These are phyloP conservation scores for Dipteronia sinensis DNA, from an alignment of 345 rosid genomes.

Conservation along the genomic window DNA sequence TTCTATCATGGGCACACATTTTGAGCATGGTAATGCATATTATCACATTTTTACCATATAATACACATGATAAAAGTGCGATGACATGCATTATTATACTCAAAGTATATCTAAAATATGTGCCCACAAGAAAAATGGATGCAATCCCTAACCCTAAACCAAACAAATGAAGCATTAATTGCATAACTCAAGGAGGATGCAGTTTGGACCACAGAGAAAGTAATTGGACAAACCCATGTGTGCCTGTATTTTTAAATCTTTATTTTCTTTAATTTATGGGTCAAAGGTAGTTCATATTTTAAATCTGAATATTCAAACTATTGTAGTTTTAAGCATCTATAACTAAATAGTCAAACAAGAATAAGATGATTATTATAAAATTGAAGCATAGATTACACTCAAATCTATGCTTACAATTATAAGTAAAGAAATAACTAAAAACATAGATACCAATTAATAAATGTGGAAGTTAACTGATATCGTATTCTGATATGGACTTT, in stretches of 20 bases:
- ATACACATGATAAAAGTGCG: too few relatives aligned
- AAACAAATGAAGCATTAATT: background rate
- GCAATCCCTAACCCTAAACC: background rate
- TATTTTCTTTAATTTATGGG: too few relatives aligned
- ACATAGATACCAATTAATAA: slow-evolving; percentile 9
- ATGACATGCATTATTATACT: too few relatives aligned
- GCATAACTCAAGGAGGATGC: slow-evolving; percentile 8
- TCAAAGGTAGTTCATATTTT: too few relatives aligned
- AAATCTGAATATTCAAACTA: background rate
- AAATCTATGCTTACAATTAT: background rate
- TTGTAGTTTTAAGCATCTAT: background rate
- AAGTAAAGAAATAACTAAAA: background rate
- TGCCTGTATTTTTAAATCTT: too few relatives aligned
- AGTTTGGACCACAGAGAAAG: background rate
- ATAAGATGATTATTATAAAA: background rate
- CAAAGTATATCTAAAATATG: too few relatives aligned
- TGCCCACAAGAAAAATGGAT: too few relatives aligned
- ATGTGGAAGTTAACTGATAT: background rate
- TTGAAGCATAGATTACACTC: background rate
- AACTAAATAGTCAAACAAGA: background rate
- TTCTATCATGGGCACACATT: too few relatives aligned
- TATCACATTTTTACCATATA: too few relatives aligned
- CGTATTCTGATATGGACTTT: too few relatives aligned
- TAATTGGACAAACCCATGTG: slow-evolving; percentile 6
- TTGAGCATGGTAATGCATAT: too few relatives aligned